phyloP scores from a whole-genome alignment of 768 basidiomycete genomes.

The Trametes cubensis region DNA sequence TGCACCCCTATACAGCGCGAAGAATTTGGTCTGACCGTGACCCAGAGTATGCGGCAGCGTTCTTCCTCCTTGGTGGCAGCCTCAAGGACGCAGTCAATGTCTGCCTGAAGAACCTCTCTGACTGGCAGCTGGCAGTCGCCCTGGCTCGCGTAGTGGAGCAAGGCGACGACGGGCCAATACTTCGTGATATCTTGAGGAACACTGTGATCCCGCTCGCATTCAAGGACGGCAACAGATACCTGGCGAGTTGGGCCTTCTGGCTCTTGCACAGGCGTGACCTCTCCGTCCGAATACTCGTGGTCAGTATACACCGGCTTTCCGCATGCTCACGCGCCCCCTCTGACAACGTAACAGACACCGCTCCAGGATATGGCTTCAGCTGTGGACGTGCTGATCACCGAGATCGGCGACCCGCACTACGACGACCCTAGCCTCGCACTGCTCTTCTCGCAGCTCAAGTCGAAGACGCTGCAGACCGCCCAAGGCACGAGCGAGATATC shows the following conservation, averaged over 20 bases:
- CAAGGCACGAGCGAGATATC: slow-evolving; percentile 93
- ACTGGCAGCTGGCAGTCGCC: slow-evolving; percentile 89
- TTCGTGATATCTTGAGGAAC: slow-evolving; percentile 69
- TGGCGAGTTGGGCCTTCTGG: slow-evolving; percentile 98
- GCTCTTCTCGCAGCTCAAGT: slow-evolving; percentile 85
- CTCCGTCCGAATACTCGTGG: slow-evolving; percentile 87
- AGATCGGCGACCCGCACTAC: slow-evolving; percentile 84
- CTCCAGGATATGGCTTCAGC: slow-evolving; percentile 69
- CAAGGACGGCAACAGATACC: slow-evolving; percentile 85
- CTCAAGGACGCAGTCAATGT: slow-evolving; percentile 92
- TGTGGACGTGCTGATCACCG: slow-evolving; percentile 54
- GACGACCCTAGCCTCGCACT: slow-evolving; percentile 94
- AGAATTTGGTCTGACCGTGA: neutral
- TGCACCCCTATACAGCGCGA: neutral
- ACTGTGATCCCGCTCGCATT: slow-evolving; percentile 86
- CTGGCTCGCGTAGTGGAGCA: slow-evolving; percentile 84
- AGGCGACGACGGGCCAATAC: slow-evolving; percentile 77
- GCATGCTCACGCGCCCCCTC: slow-evolving; percentile 3
- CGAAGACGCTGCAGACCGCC: slow-evolving; percentile 89
- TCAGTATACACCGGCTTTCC: slow-evolving; percentile 40
- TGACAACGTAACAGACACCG: slow-evolving; percentile 59
- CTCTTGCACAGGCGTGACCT: slow-evolving; percentile 83
- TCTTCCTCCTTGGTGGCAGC: slow-evolving; percentile 90
- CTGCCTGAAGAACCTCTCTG: slow-evolving; percentile 82
- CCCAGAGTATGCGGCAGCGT: slow-evolving; percentile 97